Evolutionary conservation across 352 stramenopile genomes (phyloP), one percentile per base, ranked within the genome.

Genomic region (Phytophthora aleatoria): DNA sequence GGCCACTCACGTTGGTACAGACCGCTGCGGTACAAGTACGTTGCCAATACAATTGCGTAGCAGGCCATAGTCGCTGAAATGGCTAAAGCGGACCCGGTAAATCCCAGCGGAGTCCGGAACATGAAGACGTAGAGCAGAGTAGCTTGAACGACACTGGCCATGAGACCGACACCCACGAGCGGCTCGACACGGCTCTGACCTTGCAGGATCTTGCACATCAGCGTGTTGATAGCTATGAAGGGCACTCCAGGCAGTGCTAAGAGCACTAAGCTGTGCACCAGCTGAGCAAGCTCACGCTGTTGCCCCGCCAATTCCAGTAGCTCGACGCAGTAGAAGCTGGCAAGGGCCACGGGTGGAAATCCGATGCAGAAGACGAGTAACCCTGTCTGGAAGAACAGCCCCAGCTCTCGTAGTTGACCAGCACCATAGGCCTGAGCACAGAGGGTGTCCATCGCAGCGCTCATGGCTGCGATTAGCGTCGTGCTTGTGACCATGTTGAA

Each of bases 391-490:
- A 94, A 88, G 65, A 96, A 97, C 28, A 91, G 73, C 7, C 90
- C 89, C 69, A 97, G 90, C 59, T 95, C 84, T 45, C 81, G 75
- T 35, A 93, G 74, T 68, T 95, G 90, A 44, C 87, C 87, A n/a
- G 90, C 89, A 42, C 90, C 87, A 52, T 90, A 91, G 24, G 89
- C 86, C 43, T 95, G 82, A 10, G 85, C 77, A 38, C 88, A 96
- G 9, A 97, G 76, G 42, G 90, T 97, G 64, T 97, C 89, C 85
- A 97, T 95, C 30, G 90, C 90, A 20, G 85, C 90, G 36, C 87
- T 82, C 50, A 97, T 87, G 26, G 85, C 86, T 24, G 94, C 82
- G 47, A 89, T 92, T 13, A 93, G 73, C 7, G 88, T 92, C 65
- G 90, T 87, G 30, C 79, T 89, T 8, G 85, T 91, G 57, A 97